Percentiles rank a stretch among this genome's conserved stretches.
phyloP scores from a whole-genome alignment of 768 basidiomycete species.

The Russula dissimulans region DNA sequence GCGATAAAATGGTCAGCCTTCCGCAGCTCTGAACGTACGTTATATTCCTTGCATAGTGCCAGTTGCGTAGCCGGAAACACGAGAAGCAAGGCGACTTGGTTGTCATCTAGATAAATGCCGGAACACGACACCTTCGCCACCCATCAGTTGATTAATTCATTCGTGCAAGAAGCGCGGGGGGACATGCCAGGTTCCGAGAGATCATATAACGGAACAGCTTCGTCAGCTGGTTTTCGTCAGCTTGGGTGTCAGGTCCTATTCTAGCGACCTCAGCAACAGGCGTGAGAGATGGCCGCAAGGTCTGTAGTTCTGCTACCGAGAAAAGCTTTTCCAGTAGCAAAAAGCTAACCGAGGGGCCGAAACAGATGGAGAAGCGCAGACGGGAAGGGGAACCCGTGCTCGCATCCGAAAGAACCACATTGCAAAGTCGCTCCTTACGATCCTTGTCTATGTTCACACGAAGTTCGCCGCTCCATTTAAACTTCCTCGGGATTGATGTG shows the following conservation, averaged over 20 bases:
- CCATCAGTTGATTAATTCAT: constrained; percentile 9
- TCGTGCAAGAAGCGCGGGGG: not conserved
- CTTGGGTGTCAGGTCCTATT: constrained; percentile 33
- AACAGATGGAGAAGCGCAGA: constrained; percentile 40
- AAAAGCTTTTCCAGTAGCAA: constrained; percentile 42
- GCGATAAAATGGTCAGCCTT: constrained; percentile 30
- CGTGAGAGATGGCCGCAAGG: constrained; percentile 42
- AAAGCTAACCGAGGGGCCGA: constrained; percentile 31
- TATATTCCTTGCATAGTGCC: constrained; percentile 31
- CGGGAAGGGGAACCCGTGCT: constrained; percentile 33
- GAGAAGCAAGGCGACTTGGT: constrained; percentile 44
- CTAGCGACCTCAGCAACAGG: constrained; percentile 44
- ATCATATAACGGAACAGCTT: constrained; percentile 41
- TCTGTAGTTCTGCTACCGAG: constrained; percentile 36
- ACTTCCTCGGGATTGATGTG: constrained; percentile 38
- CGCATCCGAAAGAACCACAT: constrained; percentile 39
- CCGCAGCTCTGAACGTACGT: constrained; percentile 33
- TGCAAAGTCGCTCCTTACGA: constrained; percentile 38
- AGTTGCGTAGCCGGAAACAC: constrained; percentile 38
- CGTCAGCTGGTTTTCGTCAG: constrained; percentile 33
- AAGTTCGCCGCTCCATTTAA: constrained; percentile 57
- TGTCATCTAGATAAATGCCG: constrained; percentile 38
- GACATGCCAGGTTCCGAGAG: constrained; percentile 30
- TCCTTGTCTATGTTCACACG: constrained; percentile 32
- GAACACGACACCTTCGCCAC: constrained; percentile 25